Base-by-base conservation (phyloP, 2,329 filamentous ascomycete species). In the Diplodia mutila region DNA sequence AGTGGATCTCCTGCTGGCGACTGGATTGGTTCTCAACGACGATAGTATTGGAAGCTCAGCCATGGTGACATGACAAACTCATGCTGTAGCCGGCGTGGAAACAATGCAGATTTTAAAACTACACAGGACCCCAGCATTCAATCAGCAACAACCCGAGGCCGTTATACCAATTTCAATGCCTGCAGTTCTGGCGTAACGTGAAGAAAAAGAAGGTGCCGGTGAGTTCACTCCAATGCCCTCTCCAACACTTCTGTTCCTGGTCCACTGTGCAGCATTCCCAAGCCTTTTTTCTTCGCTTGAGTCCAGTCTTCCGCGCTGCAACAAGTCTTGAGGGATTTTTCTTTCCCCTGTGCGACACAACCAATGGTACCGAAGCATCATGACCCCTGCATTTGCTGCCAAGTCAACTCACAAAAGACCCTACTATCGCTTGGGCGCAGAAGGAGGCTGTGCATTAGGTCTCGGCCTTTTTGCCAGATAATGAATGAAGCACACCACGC, bases 281-380 rank as follows among this genome's bases (percentile, higher is more conserved):
- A 21, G 29, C n/a, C 12, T 32, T 11, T 37, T 6, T 21, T 34
- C 18, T 14, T n/a, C n/a, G n/a, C 37, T 14, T 14, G 27, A 29
- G n/a, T 25, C 29, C 27, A 51, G 34, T 51, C 27, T 49, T 42
- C 23, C 25, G n/a, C 48, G n/a, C 16, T 51, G 59, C 59, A 37
- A 29, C 42, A 51, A 34, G 37, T 49, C 27, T 27, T 63, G 59
- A 63, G 59, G 59, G 46, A 63, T 63, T 63, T 63, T 63, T n/a
- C 46, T 29, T 25, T 59, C 21, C 53, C 27, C 25, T 51, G 59
- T 51, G 59, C 46, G 29, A 63, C 59, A 12, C 21, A 48, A 21
- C 39, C 39, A 27, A 34, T 49, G 25, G 55, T 3, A 21, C 25
- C 29, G 25, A 9, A 29, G 18, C 3, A 18, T 18, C 18, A 49